Evolutionary conservation across 306 rosid species (phyloP), one percentile per base, ranked within the genome.

Genomic region (Prinsepia uniflora): DNA sequence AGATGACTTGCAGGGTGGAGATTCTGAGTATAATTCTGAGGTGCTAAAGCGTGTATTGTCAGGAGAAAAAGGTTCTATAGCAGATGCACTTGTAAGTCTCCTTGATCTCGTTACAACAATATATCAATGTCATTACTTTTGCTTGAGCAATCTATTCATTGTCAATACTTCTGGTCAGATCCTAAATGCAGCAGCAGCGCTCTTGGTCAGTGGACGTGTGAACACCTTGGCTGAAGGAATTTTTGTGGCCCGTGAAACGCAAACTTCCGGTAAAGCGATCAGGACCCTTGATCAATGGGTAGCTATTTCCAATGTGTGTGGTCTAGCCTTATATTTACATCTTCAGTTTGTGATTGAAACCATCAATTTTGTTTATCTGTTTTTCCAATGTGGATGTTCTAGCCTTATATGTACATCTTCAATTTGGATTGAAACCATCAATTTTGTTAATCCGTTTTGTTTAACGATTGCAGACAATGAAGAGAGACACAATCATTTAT

Each of bases 121-220:
- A 72, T 50, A 19, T 47, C 24, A 57, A 52, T 73, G 40, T 70
- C 10, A 20, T 63, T 48, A 19, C n/a, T 20, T 49, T 13, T 14
- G 41, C 52, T 30, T 22, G 46, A 72, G 45, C 50, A 54, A 72
- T n/a, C 43, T 48, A 17, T 58, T 43, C 65, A 19, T 74, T 39
- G 36, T 61, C 10, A 73, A 78, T 77, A 53, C 72, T 9, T 60
- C 50, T 46, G 76, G 80, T 30, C 64, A 94, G 97, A 71, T 94
- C 84, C 76, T 91, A 62, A 94, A 91, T 81, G 97, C 97, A 8
- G 97, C 91, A 10, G 99, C 97, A 7, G 89, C 95, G 63, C 89
- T 90, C 17, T 49, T 88, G 72, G 97, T 94, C 14, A 82, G 92
- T 24, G 84, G 91, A 72, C 74, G 11, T 24, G 96, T 84, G 78